These are phyloP conservation scores for Candida tammaniensis DNA, from an alignment of 805 yeast species.

Conservation along the genomic window DNA sequence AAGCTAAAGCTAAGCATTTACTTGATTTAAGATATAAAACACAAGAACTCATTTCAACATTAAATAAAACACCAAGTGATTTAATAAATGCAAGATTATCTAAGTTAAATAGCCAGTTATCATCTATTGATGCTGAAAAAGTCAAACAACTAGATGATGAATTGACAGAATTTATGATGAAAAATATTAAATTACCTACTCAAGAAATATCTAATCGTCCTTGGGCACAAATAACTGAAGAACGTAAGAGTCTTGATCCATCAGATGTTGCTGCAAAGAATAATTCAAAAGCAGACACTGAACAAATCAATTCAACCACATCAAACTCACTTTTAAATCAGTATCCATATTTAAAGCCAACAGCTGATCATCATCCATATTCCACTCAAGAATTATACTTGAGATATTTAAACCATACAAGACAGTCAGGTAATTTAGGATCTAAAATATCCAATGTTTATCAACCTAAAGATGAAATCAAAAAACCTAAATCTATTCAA, in stretches of 20 bases:
- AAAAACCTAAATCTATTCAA: conserved; percentile 53
- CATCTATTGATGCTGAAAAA: conserved; percentile 26
- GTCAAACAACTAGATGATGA: conserved; percentile 40
- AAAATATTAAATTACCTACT: conserved; percentile 31
- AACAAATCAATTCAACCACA: conserved; percentile 20
- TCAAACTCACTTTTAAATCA: conserved; percentile 26
- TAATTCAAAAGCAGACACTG: conserved; percentile 2
- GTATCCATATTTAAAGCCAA: conserved; percentile 64
- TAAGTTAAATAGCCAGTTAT: conserved; percentile 29
- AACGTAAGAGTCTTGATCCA: conserved; percentile 6
- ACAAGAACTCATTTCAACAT: conserved; percentile 23
- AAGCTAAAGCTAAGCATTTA: conserved; percentile 30
- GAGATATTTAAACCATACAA: conserved; percentile 65
- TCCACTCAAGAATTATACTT: conserved; percentile 73
- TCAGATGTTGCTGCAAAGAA: conserved; percentile 1
- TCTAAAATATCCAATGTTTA: conserved; percentile 63
- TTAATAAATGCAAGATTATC: conserved; percentile 28
- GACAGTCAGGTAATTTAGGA: conserved; percentile 57
- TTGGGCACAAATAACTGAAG: conserved; percentile 22
- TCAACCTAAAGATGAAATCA: conserved; percentile 63
- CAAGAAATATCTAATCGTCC: conserved; percentile 29
- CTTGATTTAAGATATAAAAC: conserved; percentile 31
- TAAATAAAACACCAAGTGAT: conserved; percentile 33
- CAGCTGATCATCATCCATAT: conserved; percentile 63
- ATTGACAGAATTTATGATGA: conserved; percentile 35